Conservation (phyloP, 495 filamentous ascomycete genomes). For the Xylona heveae region DNA sequence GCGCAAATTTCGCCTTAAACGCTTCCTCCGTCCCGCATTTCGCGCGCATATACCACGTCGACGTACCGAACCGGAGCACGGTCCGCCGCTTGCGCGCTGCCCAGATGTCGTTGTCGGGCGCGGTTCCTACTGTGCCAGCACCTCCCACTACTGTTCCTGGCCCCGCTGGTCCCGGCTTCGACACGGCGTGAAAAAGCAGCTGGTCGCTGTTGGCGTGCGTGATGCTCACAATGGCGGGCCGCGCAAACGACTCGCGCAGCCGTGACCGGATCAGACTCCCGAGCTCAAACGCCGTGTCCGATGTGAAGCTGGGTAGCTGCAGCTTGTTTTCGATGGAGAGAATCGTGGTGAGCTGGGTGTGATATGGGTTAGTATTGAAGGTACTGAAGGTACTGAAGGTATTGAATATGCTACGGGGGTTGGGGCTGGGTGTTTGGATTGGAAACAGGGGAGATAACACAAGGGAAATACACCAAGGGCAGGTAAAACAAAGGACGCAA, state of each 20-base stretch:
- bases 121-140: too few relatives aligned
- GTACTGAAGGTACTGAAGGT: too few relatives aligned
- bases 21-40: conserved; percentile 37
- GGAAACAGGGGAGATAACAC: too few relatives aligned
- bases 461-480: too few relatives aligned
- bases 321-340: background rate
- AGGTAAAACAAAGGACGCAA: too few relatives aligned
- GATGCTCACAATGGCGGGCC: conserved; percentile 46
- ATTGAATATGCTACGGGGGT: too few relatives aligned
- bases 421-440: too few relatives aligned
- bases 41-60: conserved; percentile 42
- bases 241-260: conserved; percentile 27
- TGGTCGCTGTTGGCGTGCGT: conserved; percentile 31
- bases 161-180: too few relatives aligned
- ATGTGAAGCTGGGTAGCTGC: conserved; percentile 34
- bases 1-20: conserved; percentile 34
- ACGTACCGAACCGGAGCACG: conserved; percentile 45
- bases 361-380: too few relatives aligned
- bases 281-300: conserved; percentile 41
- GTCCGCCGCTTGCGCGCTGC: conserved; percentile 41
- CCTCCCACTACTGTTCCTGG: too few relatives aligned
- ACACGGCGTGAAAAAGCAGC: conserved; percentile 36
- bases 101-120: conserved; percentile 40
- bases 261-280: conserved; percentile 39
- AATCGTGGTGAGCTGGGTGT: too few relatives aligned